These are phyloP conservation scores for Mycena alexandri DNA, from an alignment of 768 basidiomycete genomes.

Conservation along the genomic window DNA sequence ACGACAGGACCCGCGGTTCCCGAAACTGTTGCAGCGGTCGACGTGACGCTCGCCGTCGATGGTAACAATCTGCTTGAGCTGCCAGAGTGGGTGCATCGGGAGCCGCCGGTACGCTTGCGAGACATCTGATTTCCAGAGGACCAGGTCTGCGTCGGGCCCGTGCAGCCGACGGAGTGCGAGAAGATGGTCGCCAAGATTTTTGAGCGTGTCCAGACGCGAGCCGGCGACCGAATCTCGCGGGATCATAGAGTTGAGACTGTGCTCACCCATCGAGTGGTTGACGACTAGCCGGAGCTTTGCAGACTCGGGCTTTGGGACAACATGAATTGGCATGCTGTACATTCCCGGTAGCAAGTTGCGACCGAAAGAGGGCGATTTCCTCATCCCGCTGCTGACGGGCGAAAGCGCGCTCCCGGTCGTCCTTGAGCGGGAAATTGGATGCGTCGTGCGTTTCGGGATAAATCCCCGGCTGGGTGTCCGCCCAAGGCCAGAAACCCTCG, in stretches of 20 bases:
- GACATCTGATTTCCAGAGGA: too few relatives aligned
- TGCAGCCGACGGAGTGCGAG: too few relatives aligned
- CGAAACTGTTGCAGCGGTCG: constrained; percentile 36
- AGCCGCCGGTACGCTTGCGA: too few relatives aligned
- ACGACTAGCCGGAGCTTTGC: constrained; percentile 16
- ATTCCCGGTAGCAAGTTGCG: constrained; percentile 40
- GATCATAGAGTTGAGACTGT: too few relatives aligned
- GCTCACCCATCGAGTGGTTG: constrained; percentile 10
- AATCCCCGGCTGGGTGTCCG: too few relatives aligned
- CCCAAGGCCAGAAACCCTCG: too few relatives aligned
- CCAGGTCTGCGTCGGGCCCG: too few relatives aligned
- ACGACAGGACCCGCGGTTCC: neutral
- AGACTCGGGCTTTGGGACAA: constrained; percentile 15
- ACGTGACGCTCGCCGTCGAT: constrained; percentile 24
- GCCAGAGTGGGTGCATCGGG: too few relatives aligned
- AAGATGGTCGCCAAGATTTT: too few relatives aligned
- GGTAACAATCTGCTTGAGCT: constrained; percentile 44
- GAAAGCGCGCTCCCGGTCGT: constrained; percentile 31
- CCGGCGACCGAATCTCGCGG: too few relatives aligned
- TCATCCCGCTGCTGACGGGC: constrained; percentile 28
- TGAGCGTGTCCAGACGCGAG: too few relatives aligned
- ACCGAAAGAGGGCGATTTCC: constrained; percentile 32
- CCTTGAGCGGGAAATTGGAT: neutral
- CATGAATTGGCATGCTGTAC: constrained; percentile 26
- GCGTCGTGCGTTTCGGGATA: constrained; percentile 36